These are phyloP conservation scores for Populus alba DNA, from an alignment of 345 rosid species.

Conservation along the genomic window DNA sequence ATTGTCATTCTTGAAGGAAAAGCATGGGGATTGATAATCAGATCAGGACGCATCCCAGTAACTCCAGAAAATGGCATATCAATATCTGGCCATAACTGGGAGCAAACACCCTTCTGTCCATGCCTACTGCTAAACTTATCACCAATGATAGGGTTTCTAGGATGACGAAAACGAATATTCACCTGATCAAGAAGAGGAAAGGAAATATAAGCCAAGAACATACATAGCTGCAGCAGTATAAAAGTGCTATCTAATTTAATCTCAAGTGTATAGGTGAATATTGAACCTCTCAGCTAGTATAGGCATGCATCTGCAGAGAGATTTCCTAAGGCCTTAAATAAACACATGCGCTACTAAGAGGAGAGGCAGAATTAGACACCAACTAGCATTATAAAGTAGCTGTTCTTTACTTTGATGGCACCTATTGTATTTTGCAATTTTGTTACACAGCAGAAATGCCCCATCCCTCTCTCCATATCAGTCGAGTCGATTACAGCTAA, in stretches of 20 bases:
- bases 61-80: constrained; percentile 97
- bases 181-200: constrained; percentile 44
- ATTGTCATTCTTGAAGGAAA: constrained; percentile 99
- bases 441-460: too few species aligned
- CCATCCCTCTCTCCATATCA: too few species aligned
- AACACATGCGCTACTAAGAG: not conserved
- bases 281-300: not conserved
- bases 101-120: constrained; percentile 98
- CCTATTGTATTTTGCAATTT: too few species aligned
- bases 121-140: constrained; percentile 99
- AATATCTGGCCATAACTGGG: constrained; percentile 92
- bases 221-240: not conserved
- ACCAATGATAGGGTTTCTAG: constrained; percentile 90
- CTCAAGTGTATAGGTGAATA: not conserved
- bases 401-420: too few species aligned
- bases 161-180: constrained; percentile 79
- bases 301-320: not conserved
- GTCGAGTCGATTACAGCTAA: too few species aligned
- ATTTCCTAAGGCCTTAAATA: not conserved
- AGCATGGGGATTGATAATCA: constrained; percentile 96
- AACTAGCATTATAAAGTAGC: too few species aligned
- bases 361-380: too few species aligned
- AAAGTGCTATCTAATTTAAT: not conserved
- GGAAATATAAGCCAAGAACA: not conserved
- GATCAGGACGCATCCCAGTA: constrained; percentile 98